Evolutionary conservation across 768 basidiomycete species (phyloP), one percentile per base, ranked within the genome.

Genomic region (Amanita polypyramis): DNA sequence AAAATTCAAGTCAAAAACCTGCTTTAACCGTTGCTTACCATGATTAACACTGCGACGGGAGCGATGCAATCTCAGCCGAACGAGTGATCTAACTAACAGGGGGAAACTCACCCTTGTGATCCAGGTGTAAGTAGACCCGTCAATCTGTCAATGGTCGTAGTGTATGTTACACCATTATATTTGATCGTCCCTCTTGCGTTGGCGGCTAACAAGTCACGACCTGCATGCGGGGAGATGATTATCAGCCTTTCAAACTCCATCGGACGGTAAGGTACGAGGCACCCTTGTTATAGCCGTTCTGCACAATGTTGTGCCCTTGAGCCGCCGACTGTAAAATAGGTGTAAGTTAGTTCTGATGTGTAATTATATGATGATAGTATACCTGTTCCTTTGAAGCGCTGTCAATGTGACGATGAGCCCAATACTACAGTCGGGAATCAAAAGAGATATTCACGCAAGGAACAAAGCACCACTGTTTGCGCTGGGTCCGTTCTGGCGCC

Each of bases 41-140:
- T 70, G 67, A 48, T 67, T 68, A 12, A 70, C 56, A 23, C 65
- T 68, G 34, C 32, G 11, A 11, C 29, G 11, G 10, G 39, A 11
- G 11, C 4, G 14, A 7, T 14, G 34, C 23, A 38, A 20, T 44
- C 8, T 10, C 19, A 20, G 25, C 25, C 39, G 2, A 27, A 40
- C 39, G 2, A 27, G 37, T 19, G 19, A 3, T 11, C 15, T 21
- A 34, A 23, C 33, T n/a, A 9, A 21, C 19, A 47, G 37, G 25
- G 25, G 40, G 34, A 51, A 40, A 55, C 63, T 51, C 45, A 70
- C 64, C 80, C 77, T 0, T 58, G 41, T 20, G 66, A 61, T 4
- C 82, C 82, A 4, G 74, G 52, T 2, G 73, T 55, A 50, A 84
- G 67, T 20, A 85, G 65, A 4, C 77, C 77, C 2, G 72, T 73